Conservation (phyloP, 768 basidiomycete genomes). For the Boletus coccyginus region DNA sequence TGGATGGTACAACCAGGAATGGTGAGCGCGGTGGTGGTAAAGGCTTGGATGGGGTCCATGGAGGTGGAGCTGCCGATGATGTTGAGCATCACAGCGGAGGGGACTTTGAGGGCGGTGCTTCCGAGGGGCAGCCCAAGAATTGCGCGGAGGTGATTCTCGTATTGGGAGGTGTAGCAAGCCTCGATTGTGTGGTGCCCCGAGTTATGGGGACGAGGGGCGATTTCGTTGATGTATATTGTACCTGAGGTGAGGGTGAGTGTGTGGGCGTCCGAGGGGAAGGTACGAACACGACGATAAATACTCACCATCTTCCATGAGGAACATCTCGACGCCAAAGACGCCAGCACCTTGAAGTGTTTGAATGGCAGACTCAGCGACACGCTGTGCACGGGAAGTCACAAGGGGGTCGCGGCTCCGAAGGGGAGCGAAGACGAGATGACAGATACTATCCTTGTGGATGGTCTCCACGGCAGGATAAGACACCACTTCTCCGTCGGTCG, state of each 20-base stretch:
- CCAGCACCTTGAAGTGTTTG: no score
- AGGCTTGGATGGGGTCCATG: slow-evolving; percentile 55
- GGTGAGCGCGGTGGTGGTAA: slow-evolving; percentile 57
- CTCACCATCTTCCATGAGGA: no score
- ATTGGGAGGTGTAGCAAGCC: slow-evolving; percentile 95
- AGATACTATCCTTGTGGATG: slow-evolving; percentile 89
- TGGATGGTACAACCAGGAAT: slow-evolving; percentile 80
- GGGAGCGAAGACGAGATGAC: slow-evolving; percentile 90
- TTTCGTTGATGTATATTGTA: no score
- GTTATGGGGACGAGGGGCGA: slow-evolving; percentile 88
- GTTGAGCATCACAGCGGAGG: slow-evolving; percentile 91
- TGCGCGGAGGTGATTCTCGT: slow-evolving; percentile 94
- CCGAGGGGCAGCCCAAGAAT: slow-evolving; percentile 90
- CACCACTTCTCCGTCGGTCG: slow-evolving; percentile 63
- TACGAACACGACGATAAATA: no score
- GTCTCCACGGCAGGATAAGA: slow-evolving; percentile 96
- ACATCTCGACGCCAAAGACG: no score
- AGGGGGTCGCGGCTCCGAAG: slow-evolving; percentile 65
- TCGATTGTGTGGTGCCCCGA: slow-evolving; percentile 99
- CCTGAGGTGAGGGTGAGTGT: no score
- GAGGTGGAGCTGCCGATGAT: slow-evolving; percentile 80
- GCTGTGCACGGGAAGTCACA: no score
- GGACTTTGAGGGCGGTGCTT: slow-evolving; percentile 82
- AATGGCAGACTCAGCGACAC: no score
- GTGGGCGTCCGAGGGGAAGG: no score